Evolutionary conservation across 306 rosid species (phyloP).

Genomic region (Begonia peltatifolia): DNA sequence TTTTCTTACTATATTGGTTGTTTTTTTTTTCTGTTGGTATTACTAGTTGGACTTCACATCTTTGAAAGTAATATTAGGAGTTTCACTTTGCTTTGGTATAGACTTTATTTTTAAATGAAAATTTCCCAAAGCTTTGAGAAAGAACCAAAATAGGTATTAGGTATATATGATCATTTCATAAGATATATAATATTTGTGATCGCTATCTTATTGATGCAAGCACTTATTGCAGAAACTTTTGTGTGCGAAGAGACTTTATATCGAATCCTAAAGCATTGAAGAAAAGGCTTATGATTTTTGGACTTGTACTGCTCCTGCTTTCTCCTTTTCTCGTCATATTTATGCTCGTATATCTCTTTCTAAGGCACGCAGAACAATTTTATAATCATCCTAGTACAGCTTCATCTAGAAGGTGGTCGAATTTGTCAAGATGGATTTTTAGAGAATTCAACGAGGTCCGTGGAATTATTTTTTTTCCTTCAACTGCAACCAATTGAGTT

Average conservation of each 20-base stretch:
- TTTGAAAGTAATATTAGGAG: neutral
- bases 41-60: neutral
- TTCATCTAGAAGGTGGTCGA: constrained; percentile 91
- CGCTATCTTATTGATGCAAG: neutral
- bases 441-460: constrained; percentile 91
- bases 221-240: constrained; percentile 51
- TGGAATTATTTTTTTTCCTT: neutral
- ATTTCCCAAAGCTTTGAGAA: too few species aligned
- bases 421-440: constrained; percentile 81
- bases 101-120: too few species aligned
- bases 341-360: constrained; percentile 87
- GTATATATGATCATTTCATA: too few species aligned
- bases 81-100: too few species aligned
- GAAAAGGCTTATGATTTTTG: constrained; percentile 84
- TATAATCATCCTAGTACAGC: constrained; percentile 88
- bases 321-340: constrained; percentile 96
- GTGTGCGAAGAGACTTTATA: constrained; percentile 57
- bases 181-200: too few species aligned
- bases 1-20: neutral
- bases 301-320: constrained; percentile 74
- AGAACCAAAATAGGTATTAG: too few species aligned
- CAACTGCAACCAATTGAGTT: too few species aligned
- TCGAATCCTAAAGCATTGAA: constrained; percentile 62
- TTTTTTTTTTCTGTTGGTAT: neutral
- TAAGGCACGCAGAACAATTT: constrained; percentile 90